Percentiles rank a stretch among this genome's conserved stretches.
Evolutionary conservation across 2,329 filamentous ascomycete species (phyloP).

Genomic region (Biscogniauxia marginata): DNA sequence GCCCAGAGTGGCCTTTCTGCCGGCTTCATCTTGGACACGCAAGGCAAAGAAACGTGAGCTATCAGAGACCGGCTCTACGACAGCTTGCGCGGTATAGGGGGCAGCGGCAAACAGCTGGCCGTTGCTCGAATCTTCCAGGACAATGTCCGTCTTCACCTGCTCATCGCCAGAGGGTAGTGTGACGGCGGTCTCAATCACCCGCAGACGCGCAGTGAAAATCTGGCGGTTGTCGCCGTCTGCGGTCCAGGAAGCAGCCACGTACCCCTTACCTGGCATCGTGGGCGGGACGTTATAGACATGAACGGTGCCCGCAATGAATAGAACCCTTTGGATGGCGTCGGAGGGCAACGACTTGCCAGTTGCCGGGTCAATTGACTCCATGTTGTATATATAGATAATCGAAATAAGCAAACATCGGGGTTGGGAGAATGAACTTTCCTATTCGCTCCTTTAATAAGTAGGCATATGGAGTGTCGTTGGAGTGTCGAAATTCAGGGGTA

Average conservation of each 20-base stretch:
- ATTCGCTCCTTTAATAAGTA: background rate
- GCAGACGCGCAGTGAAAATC: slow-evolving; percentile 83
- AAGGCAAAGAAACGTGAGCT: slow-evolving; percentile 83
- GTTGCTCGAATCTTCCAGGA: slow-evolving; percentile 72
- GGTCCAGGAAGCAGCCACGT: slow-evolving; percentile 77
- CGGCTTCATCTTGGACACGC: slow-evolving; percentile 71
- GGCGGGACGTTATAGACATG: slow-evolving; percentile 90
- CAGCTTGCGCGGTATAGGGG: slow-evolving; percentile 65
- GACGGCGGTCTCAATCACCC: slow-evolving; percentile 73
- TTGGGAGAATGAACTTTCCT: background rate
- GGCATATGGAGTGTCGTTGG: background rate
- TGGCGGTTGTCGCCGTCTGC: slow-evolving; percentile 64
- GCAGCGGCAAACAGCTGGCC: slow-evolving; percentile 81
- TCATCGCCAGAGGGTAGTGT: slow-evolving; percentile 45
- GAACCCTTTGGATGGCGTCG: slow-evolving; percentile 80
- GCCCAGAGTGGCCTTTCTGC: slow-evolving; percentile 75
- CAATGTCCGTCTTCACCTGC: slow-evolving; percentile 68
- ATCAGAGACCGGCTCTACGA: slow-evolving; percentile 76
- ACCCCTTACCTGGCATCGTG: slow-evolving; percentile 72
- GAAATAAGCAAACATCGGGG: background rate
- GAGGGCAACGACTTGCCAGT: slow-evolving; percentile 66
- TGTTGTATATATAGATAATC: slow-evolving; percentile 29
- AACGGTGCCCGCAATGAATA: slow-evolving; percentile 71
- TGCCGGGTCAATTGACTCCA: slow-evolving; percentile 68
- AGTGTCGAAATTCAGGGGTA: background rate